Conservation (phyloP, 345 rosid species). For the Kandelia obovata region DNA sequence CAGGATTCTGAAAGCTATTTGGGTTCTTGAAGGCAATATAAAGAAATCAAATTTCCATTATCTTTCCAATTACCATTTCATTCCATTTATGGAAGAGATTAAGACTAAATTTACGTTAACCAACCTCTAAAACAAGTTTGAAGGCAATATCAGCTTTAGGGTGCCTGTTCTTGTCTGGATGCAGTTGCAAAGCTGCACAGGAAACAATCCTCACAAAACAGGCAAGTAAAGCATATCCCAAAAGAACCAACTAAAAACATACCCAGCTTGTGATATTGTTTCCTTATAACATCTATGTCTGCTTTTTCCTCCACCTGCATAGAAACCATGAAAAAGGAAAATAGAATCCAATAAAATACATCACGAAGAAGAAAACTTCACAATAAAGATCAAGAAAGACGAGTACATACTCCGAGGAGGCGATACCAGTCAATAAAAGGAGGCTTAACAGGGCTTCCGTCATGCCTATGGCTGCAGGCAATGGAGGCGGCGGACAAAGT, state of each 20-base stretch:
- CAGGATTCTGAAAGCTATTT: too few species aligned
- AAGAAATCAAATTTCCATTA: too few species aligned
- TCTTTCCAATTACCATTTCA: too few species aligned
- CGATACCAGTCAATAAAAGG: slow-evolving; percentile 90
- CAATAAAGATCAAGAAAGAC: neutral
- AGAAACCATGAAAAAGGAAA: neutral
- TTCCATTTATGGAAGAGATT: neutral
- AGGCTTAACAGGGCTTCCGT: slow-evolving; percentile 13
- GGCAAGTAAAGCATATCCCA: neutral
- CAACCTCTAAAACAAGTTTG: slow-evolving; percentile 88
- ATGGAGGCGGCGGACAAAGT: slow-evolving; percentile 43
- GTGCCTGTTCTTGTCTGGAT: slow-evolving; percentile 89
- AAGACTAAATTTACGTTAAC: slow-evolving; percentile 4
- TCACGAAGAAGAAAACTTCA: neutral
- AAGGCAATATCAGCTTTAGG: slow-evolving; percentile 84
- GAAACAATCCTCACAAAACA: neutral
- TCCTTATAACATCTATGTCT: slow-evolving; percentile 48
- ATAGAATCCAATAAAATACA: neutral
- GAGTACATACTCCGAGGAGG: slow-evolving; percentile 63
- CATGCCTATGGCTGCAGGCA: slow-evolving; percentile 48
- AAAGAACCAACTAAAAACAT: slow-evolving; percentile 9
- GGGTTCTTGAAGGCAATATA: too few species aligned
- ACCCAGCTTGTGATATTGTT: slow-evolving; percentile 77
- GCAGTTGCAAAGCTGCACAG: slow-evolving; percentile 75
- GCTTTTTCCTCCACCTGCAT: slow-evolving; percentile 74